These are phyloP conservation scores for Xerocomus alliaceus DNA, from an alignment of 1,284 basidiomycete species.

Conservation along the genomic window DNA sequence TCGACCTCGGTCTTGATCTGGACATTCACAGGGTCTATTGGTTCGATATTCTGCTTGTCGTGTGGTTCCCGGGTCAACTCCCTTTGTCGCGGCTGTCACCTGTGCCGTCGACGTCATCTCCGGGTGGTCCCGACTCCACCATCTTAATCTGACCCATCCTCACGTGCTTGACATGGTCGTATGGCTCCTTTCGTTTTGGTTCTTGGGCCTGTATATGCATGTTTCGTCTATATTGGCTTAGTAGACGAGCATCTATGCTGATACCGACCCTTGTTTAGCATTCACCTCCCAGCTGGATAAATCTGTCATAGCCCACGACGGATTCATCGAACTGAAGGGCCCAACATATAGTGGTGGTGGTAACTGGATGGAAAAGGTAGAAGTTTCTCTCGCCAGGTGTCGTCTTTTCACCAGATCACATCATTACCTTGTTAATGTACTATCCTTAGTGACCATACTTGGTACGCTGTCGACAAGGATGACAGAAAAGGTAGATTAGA, in stretches of 20 bases:
- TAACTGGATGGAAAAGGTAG: constrained; percentile 63
- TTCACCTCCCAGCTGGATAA: constrained; percentile 48
- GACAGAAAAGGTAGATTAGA: constrained; percentile 20
- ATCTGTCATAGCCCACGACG: constrained; percentile 57
- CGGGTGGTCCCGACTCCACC: too few relatives aligned
- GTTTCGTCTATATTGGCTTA: constrained; percentile 21
- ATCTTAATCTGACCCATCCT: too few relatives aligned
- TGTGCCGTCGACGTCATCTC: too few relatives aligned
- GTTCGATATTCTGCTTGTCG: too few relatives aligned
- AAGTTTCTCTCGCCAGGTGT: constrained; percentile 60
- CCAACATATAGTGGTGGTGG: constrained; percentile 65
- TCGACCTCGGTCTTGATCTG: too few relatives aligned
- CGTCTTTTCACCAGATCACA: constrained; percentile 8
- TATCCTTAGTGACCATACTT: constrained; percentile 20
- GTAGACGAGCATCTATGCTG: neutral
- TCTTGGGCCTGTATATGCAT: too few relatives aligned
- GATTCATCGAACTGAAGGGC: constrained; percentile 52
- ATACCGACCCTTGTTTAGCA: constrained; percentile 5
- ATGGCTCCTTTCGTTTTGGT: too few relatives aligned
- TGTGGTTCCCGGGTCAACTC: too few relatives aligned
- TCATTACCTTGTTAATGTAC: too few relatives aligned
- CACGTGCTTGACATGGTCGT: too few relatives aligned
- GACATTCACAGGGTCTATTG: too few relatives aligned
- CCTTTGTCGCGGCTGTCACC: too few relatives aligned
- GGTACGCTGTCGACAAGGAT: constrained; percentile 26